A percentile compares a stretch with the other conserved stretches of the same genome.
Conservation (phyloP, 225 moss, liverwort and hornwort genomes). For the Bryum argenteum region DNA sequence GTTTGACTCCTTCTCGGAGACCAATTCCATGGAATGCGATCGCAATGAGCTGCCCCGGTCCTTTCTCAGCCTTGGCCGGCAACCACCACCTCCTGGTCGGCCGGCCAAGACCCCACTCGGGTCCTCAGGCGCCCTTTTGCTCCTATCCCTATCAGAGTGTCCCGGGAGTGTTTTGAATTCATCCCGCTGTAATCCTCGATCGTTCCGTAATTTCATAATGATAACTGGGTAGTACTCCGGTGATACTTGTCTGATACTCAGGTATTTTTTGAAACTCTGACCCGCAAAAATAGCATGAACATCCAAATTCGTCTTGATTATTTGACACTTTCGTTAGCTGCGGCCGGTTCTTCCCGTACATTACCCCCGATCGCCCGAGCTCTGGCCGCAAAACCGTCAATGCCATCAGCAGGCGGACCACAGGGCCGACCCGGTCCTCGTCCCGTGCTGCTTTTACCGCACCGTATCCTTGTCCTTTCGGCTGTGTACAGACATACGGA, state of each 20-base stretch:
- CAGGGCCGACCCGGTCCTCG: conserved; percentile 19
- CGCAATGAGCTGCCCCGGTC: conserved; percentile 25
- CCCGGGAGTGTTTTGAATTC: not conserved
- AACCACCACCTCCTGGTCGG: conserved; percentile 32
- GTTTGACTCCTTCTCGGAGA: conserved; percentile 36
- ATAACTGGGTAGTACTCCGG: no score
- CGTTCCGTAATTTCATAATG: no score
- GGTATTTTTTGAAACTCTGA: no score
- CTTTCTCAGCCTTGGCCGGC: conserved; percentile 25
- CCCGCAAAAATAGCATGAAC: no score
- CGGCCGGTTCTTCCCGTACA: not conserved
- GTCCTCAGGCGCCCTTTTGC: conserved; percentile 1
- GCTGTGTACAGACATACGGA: not conserved
- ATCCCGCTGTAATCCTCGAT: not conserved
- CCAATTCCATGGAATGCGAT: conserved; percentile 41
- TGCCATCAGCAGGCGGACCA: conserved; percentile 17
- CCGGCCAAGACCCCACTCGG: conserved; percentile 47
- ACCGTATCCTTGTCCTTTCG: not conserved
- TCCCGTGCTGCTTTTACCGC: not conserved
- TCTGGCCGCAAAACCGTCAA: conserved; percentile 33
- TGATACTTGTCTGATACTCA: no score
- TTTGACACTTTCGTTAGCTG: no score
- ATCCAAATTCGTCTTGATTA: no score
- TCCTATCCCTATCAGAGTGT: conserved; percentile 6
- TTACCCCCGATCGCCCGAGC: conserved; percentile 8